Evolutionary conservation across 768 basidiomycete genomes (phyloP), one percentile per base, ranked within the genome.

Genomic region (Amanita jacksonii): DNA sequence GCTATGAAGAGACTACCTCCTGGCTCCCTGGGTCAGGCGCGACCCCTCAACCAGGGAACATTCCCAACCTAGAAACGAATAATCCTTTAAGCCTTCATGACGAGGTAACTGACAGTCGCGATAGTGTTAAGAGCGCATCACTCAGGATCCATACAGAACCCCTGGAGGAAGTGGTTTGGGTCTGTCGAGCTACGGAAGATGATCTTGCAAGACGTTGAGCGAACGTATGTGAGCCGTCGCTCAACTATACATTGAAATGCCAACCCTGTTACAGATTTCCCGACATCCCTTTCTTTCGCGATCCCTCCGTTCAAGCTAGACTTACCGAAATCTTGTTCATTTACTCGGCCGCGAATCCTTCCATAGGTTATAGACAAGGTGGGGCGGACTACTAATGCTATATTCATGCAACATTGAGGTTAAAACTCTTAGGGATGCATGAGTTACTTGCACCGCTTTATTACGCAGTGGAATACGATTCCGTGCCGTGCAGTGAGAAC

Each of bases 111-210:
- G 24, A 13, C 23, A 27, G 24, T 32, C 28, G 23, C 44, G 16
- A 32, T 32, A 12, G 18, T 28, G 10, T 35, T 27, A 30, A 13
- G 22, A 12, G 16, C 37, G 27, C 16, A 39, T 47, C 38, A 23
- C 45, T 27, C 41, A 39, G 40, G 36, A 22, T 35, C 41, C 8
- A 22, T 45, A 38, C 48, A 93, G 81, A 96, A 93, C 62, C 93
- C 93, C 8, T 99, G 96, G 96, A 85, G 79, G 52, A 76, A 79
- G 37, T 98, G 91, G 89, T 99, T 97, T 61, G 69, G 79, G 22
- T 77, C 90, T 31, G 72, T 92, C 13, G 96, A 98, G 47, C 67
- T 97, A 30, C 74, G 92, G 27, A 91, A 84, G 58, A 87, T 79
- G 9, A 96, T 99, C 38, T 64, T 78, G 30, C 90, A 96, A 62